Evolutionary conservation across 495 filamentous ascomycete species (phyloP), one percentile per base, ranked within the genome.

Genomic region (Xylaria grammica): DNA sequence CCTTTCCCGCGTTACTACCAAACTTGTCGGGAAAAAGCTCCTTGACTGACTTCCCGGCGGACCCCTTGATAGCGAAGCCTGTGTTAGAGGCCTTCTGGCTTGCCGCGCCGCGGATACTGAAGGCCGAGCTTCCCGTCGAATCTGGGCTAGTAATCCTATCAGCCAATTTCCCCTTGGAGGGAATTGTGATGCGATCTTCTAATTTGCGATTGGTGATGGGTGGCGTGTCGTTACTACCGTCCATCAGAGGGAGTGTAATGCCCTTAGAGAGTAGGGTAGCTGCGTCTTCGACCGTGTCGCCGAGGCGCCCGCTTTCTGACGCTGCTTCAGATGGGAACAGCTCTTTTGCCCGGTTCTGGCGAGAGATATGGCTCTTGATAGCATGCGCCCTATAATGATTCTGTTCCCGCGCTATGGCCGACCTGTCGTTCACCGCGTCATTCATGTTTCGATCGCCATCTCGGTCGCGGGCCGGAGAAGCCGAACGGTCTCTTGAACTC

Each of bases 11-110:
- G 74, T 92, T 91, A 17, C 70, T 74, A 29, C 80, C 82, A 60
- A 86, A 86, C 63, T 87, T 89, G 4, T 82, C 82, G 10, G 90
- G 90, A 62, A 93, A 93, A 15, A 93, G 74, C 71, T 93, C 91
- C 57, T 85, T 88, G 3, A 83, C 87, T 1, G 84, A 86, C 11
- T 84, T 75, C 10, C 81, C 80, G 24, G 78, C 67, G 32, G 75
- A 72, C 3, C 90, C 91, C 46, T 89, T 90, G 67, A 94, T 91
- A 6, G 84, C 81, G 67, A 89, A 83, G 1, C 85, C 89, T 62
- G 84, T 79, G 51, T 86, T 79, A n/a, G 67, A 45, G 22, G 65
- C 72, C 42, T 79, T 81, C 52, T 81, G 78, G 20, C 67, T 76
- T 6, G 86, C 83, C 40, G 82, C 65, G 34, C 90, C 89, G 59